Evolutionary conservation across 768 basidiomycete species (phyloP).

Genomic region (Nidula microcarpa): DNA sequence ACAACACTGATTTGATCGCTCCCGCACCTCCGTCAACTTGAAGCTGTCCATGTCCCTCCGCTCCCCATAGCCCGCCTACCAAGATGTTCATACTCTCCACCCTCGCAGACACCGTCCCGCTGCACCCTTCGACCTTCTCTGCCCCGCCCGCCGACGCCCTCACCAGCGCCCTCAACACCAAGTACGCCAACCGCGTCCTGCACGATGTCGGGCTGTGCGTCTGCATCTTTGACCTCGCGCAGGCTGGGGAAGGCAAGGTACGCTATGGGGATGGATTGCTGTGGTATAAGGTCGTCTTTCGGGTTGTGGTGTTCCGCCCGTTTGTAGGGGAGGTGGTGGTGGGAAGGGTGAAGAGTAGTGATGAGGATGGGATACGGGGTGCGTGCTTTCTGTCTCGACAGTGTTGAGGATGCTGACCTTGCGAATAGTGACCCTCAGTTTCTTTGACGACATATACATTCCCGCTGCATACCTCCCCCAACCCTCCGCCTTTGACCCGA

Average conservation of each 20-base stretch:
- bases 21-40: too few species aligned
- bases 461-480: conserved; percentile 77
- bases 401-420: too few species aligned
- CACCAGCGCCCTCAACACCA: conserved; percentile 86
- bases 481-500: conserved; percentile 77
- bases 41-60: too few species aligned
- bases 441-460: conserved; percentile 94
- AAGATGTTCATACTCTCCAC: too few species aligned
- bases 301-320: conserved; percentile 88
- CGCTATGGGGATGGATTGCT: conserved; percentile 92
- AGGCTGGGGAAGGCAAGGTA: conserved; percentile 89
- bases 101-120: conserved; percentile 68
- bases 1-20: too few species aligned
- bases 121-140: conserved; percentile 87
- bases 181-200: conserved; percentile 89
- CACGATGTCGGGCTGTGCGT: conserved; percentile 92
- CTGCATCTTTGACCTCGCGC: conserved; percentile 82
- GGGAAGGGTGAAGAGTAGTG: conserved; percentile 85
- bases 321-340: conserved; percentile 88
- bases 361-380: conserved; percentile 84
- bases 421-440: conserved; percentile 72
- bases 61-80: too few species aligned
- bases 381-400: conserved; percentile 19
- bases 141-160: conserved; percentile 76
- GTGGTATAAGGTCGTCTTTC: conserved; percentile 91